Percentiles rank a stretch among this genome's conserved stretches.
phyloP scores from a whole-genome alignment of 2,329 filamentous ascomycete species.

The Pseudogymnoascus sp. region DNA sequence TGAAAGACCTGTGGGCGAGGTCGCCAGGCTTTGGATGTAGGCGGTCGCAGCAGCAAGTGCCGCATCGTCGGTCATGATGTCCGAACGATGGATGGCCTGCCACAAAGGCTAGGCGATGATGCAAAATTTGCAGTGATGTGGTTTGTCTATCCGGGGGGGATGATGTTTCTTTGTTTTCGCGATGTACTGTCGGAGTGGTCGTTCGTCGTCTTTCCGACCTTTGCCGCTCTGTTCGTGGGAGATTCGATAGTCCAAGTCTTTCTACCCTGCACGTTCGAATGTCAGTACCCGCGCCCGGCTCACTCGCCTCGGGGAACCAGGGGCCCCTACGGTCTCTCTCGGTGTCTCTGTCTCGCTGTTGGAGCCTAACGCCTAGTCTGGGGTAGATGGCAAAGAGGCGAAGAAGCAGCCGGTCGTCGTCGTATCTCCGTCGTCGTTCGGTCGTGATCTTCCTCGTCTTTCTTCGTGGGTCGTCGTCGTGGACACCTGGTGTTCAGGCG shows the following conservation, averaged over 20 bases:
- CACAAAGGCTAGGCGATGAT: slow-evolving; percentile 5
- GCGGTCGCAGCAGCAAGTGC: slow-evolving; percentile 45
- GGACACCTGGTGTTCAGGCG: not conserved
- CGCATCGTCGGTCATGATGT: slow-evolving; percentile 38
- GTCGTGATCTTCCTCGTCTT: not conserved
- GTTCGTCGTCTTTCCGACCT: not conserved
- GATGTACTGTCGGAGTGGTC: not conserved
- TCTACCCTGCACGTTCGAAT: not conserved
- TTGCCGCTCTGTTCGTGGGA: not conserved
- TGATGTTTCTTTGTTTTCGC: not conserved
- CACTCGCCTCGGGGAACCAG: not conserved
- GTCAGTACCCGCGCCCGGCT: not conserved
- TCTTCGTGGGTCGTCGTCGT: not conserved
- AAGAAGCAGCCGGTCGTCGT: not conserved
- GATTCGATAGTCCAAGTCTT: not conserved
- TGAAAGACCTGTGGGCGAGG: slow-evolving; percentile 28
- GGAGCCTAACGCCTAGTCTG: not conserved
- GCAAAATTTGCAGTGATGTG: not conserved
- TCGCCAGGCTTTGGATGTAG: slow-evolving; percentile 45
- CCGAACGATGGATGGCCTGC: slow-evolving; percentile 17
- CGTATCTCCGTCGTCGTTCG: not conserved
- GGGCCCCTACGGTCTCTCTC: not conserved
- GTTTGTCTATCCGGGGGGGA: not conserved
- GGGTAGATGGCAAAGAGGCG: not conserved
- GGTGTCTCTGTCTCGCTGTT: not conserved